Base-by-base conservation (phyloP, 192 early-diverging fungal genomes). In the Thoreauomyces humboldtii region DNA sequence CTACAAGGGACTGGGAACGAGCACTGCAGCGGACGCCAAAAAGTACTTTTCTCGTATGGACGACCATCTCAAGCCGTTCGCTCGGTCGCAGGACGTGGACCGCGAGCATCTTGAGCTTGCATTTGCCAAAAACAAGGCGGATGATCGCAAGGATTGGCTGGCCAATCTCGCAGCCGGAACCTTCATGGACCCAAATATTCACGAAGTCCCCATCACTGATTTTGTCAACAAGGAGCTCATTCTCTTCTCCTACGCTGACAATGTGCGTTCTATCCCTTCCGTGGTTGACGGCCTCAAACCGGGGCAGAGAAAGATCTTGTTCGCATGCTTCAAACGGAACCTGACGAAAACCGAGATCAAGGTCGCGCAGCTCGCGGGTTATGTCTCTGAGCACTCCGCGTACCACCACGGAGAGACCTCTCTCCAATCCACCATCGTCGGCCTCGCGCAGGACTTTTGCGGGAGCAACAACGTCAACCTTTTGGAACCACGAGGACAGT, bases 201-300 rank as follows among this genome's bases (percentile, higher is more conserved):
- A 74, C 29, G 78, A 85, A 31, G 91, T 95, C 34, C 72, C 76
- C 2, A 89, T 95, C 31, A 61, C 75, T 14, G 87, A 95, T 66
- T 95, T 95, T 72, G 90, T 95, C 67, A 93, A 94, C 65, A 86
- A 83, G 59, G 93, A 95, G 70, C 70, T 95, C 41, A 89, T 94
- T 41, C 74, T 92, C 19, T 94, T 91, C 71, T 88, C 87, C 31
- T 88, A 91, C 62, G 91, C 91, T 0, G 93, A 95, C 67, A 93
- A 93, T 59, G 81, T 87, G 32, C 87, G 93, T 27, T 94, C 93
- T 0, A 94, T 95, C 43, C 92, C 92, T 2, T 91, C 89, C 11
- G 69, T 92, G 19, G 86, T 95, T 1, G 93, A 95, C 73, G 93
- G 92, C 0, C 78, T 94, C 12, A 95, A 95, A 69, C 92, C 92